phyloP scores from a whole-genome alignment of 805 yeast species.

The Starmerella riodocensis region DNA sequence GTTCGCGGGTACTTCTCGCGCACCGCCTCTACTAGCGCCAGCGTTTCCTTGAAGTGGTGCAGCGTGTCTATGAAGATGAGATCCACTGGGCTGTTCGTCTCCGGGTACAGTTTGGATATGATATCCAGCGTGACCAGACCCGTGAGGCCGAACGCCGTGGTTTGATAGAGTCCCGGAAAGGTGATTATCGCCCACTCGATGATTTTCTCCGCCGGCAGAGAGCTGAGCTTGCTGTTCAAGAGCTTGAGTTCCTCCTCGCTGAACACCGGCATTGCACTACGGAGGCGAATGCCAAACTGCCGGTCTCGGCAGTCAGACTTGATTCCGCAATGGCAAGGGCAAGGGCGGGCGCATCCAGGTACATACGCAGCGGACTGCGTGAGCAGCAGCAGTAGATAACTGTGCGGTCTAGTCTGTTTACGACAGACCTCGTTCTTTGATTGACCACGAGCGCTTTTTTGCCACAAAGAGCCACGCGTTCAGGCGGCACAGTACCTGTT shows the following conservation, averaged over 20 bases:
- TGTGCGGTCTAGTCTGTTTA: too few species aligned
- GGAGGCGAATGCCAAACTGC: too few species aligned
- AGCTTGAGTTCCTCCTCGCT: constrained; percentile 43
- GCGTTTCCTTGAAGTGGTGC: constrained; percentile 90
- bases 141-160: constrained; percentile 90
- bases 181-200: constrained; percentile 73
- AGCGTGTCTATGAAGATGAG: constrained; percentile 79
- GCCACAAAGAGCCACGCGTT: too few species aligned
- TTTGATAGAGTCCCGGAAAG: constrained; percentile 71
- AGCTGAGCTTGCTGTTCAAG: constrained; percentile 48
- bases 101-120: constrained; percentile 39
- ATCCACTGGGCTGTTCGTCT: constrained; percentile 39
- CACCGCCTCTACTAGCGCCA: constrained; percentile 53
- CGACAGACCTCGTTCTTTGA: too few species aligned
- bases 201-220: constrained; percentile 54
- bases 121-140: constrained; percentile 83
- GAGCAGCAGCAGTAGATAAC: too few species aligned
- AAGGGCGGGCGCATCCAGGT: too few species aligned
- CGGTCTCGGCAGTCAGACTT: too few species aligned
- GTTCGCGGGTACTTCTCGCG: constrained; percentile 41
- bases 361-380: too few species aligned
- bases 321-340: too few species aligned
- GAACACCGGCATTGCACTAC: constrained; percentile 10
- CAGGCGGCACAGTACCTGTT: too few species aligned
- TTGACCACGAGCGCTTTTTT: too few species aligned